Evolutionary conservation across 108 stramenopile species (phyloP), one percentile per base, ranked within the genome.

Genomic region (Fistulifera pelliculosa): DNA sequence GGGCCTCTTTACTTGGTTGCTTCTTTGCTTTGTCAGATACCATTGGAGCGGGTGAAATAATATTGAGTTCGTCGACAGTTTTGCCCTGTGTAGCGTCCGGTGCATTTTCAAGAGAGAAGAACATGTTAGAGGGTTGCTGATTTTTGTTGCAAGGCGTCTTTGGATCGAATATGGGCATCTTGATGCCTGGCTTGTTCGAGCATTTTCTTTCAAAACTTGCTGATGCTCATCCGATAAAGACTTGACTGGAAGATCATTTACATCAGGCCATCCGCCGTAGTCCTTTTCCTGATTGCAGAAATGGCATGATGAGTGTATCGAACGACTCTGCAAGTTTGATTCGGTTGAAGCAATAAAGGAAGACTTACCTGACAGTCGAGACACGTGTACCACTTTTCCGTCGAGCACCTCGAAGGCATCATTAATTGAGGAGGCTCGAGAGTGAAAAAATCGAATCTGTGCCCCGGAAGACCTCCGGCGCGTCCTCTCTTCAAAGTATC

Each of bases 381-480:
- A 60, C 84, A 86, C 16, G 75, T 58, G 41, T 74, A 57, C 84
- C 84, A 81, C 15, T 66, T 62, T 15, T 76, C 54, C 17, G 77
- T 76, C 15, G n/a, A n/a, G n/a, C n/a, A n/a, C n/a, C n/a, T n/a
- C n/a, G n/a, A n/a, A n/a, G n/a, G n/a, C n/a, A n/a, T n/a, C n/a
- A n/a, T n/a, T n/a, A n/a, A n/a, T n/a, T n/a, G n/a, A n/a, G n/a
- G n/a, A n/a, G n/a, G n/a, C n/a, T n/a, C n/a, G n/a, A n/a, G n/a
- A n/a, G n/a, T n/a, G n/a, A n/a, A n/a, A n/a, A n/a, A n/a, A n/a
- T n/a, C n/a, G n/a, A n/a, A n/a, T n/a, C n/a, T n/a, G n/a, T n/a
- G n/a, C n/a, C n/a, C n/a, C n/a, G n/a, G n/a, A n/a, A n/a, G n/a
- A n/a, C n/a, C n/a, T n/a, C n/a, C n/a, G n/a, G n/a, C n/a, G n/a